A percentile compares a stretch with the other conserved stretches of the same genome.
Conservation (phyloP, 352 stramenopile species). For the Phytopythium oedochilum region DNA sequence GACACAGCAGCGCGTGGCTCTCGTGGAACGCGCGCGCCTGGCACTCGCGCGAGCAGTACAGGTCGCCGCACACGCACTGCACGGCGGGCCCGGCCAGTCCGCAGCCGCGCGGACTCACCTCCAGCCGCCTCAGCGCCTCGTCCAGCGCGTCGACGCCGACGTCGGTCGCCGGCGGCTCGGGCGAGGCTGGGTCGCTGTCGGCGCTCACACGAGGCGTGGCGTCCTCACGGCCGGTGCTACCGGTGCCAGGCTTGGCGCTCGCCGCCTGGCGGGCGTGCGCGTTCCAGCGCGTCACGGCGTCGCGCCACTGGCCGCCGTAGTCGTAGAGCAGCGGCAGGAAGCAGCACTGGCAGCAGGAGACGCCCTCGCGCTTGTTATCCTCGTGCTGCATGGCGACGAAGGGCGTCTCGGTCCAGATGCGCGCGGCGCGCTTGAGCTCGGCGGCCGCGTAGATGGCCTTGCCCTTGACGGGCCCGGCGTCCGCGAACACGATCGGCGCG, state of each 20-base stretch:
- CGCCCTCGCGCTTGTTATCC: conserved; percentile 22
- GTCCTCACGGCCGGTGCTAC: no score
- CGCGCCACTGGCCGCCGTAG: conserved; percentile 39
- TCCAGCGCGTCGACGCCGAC: conserved; percentile 35
- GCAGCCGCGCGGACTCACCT: conserved; percentile 42
- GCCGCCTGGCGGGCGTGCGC: neutral
- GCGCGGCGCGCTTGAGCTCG: conserved; percentile 34
- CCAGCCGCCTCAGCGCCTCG: conserved; percentile 27
- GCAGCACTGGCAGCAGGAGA: conserved; percentile 67
- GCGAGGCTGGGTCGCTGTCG: neutral
- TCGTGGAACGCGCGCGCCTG: conserved; percentile 60
- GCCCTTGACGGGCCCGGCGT: conserved; percentile 53
- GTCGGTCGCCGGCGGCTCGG: no score
- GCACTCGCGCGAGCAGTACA: conserved; percentile 85
- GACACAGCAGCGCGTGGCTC: conserved; percentile 76
- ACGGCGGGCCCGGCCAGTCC: conserved; percentile 32
- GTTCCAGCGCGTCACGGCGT: conserved; percentile 26
- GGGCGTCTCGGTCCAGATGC: conserved; percentile 67
- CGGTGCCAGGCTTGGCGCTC: no score
- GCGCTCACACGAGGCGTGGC: no score
- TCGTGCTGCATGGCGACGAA: conserved; percentile 76
- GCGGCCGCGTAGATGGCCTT: conserved; percentile 66
- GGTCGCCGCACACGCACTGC: conserved; percentile 60
- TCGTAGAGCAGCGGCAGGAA: conserved; percentile 58
- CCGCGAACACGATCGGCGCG: conserved; percentile 53